A percentile compares a stretch with the other conserved stretches of the same genome.
These are phyloP conservation scores for Rhexocercosporidium sp. DNA, from an alignment of 2,329 filamentous ascomycete genomes.

Conservation along the genomic window DNA sequence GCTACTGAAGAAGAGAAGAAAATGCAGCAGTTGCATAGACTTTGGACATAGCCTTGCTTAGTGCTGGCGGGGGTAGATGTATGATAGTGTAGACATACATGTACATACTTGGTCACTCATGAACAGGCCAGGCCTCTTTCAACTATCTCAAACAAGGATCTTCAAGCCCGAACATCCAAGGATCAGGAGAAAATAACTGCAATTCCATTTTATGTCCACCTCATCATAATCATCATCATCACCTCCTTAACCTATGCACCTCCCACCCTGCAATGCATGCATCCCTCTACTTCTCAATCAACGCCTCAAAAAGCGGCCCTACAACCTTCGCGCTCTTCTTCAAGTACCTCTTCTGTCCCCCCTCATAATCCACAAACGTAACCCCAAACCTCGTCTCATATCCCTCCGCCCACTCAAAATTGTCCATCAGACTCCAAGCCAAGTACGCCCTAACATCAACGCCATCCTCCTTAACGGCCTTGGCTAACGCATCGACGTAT, in stretches of 20 bases:
- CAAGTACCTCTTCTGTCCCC: slow-evolving; percentile 77
- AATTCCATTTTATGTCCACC: neutral
- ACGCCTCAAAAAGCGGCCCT: slow-evolving; percentile 70
- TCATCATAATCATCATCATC: neutral
- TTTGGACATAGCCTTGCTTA: neutral
- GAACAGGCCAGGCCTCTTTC: neutral
- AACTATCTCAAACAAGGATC: neutral
- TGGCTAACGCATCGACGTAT: slow-evolving; percentile 78
- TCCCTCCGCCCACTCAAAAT: slow-evolving; percentile 68
- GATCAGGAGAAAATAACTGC: neutral
- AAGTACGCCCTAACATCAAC: slow-evolving; percentile 20
- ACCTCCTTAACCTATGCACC: neutral
- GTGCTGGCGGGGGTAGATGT: neutral
- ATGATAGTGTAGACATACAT: neutral
- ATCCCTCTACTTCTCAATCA: slow-evolving; percentile 64
- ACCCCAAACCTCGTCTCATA: slow-evolving; percentile 88
- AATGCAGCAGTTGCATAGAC: neutral
- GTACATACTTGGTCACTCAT: neutral
- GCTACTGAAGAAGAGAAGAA: neutral
- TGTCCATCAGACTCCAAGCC: slow-evolving; percentile 82
- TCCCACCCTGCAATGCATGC: neutral
- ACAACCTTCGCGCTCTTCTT: slow-evolving; percentile 84
- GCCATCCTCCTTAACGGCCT: slow-evolving; percentile 68
- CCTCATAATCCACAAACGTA: slow-evolving; percentile 80
- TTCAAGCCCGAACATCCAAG: too few species aligned